These are phyloP conservation scores for Albugo candida DNA, from an alignment of 352 stramenopile species.

Conservation along the genomic window DNA sequence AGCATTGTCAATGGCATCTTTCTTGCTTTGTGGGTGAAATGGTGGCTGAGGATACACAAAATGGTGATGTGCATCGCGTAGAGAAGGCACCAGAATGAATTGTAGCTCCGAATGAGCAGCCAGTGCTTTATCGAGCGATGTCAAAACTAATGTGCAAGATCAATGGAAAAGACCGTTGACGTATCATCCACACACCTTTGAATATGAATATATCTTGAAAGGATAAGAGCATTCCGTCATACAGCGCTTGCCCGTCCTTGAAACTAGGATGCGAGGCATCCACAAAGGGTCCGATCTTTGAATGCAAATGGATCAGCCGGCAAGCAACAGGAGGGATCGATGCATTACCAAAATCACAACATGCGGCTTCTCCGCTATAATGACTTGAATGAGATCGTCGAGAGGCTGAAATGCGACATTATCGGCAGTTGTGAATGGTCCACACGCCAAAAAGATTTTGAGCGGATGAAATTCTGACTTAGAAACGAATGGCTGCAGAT, in stretches of 20 bases:
- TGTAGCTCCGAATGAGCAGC: conserved; percentile 27
- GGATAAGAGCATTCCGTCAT: conserved; percentile 59
- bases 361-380: conserved; percentile 74
- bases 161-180: background rate
- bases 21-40: conserved; percentile 73
- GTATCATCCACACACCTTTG: conserved; percentile 24
- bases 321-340: background rate
- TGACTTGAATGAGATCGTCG: conserved; percentile 80
- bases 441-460: conserved; percentile 79
- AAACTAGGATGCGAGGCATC: conserved; percentile 83
- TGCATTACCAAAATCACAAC: conserved; percentile 80
- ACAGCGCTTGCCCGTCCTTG: conserved; percentile 55
- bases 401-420: conserved; percentile 91
- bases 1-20: conserved; percentile 25
- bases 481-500: conserved; percentile 16
- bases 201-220: conserved; percentile 78
- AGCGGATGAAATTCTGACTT: conserved; percentile 29
- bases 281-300: conserved; percentile 89
- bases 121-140: conserved; percentile 43
- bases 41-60: conserved; percentile 90
- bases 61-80: conserved; percentile 90
- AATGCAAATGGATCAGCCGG: background rate
- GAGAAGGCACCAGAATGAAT: conserved; percentile 89
- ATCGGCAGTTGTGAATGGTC: conserved; percentile 88
- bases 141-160: conserved; percentile 28